Base-by-base conservation (phyloP, 2,329 filamentous ascomycete species). In the Beauveria asiatica region DNA sequence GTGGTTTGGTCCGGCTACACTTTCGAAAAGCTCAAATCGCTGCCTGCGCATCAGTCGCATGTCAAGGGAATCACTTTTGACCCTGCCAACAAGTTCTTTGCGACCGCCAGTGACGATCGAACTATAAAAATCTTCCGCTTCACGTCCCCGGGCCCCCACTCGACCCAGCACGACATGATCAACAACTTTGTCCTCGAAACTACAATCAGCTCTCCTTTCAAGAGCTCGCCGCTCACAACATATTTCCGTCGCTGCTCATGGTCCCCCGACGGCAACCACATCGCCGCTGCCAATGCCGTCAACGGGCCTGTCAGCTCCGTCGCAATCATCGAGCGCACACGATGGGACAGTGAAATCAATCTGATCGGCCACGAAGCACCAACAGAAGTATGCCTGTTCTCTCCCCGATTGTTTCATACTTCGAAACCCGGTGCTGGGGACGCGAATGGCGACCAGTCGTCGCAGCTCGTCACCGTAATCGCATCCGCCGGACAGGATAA, bases 1-100 rank as follows among this genome's bases (percentile, higher is more conserved):
- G 94, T 99, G 10, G 89, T 99, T 23, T 99, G 94, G 94, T 97
- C 93, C 1, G 95, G 94, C 1, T 89, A 95, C 74, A 97, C 92
- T 0, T 99, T 99, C 67, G 94, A 99, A 76, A 97, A 96, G 76
- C 82, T 99, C 65, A 97, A 97, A 81, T 93, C 91, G 3, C 78
- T 99, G 5, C 86, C 92, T 2, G 88, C 92, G 61, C 94, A 99
- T 74, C 91, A 96, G 72, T 97, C 92, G 72, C 95, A 97, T 72
- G 94, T 99, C 76, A 99, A 99, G 73, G 94, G 95, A 63, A 95
- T 99, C 68, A 96, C 93, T 0, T 99, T 99, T 70, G 94, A 99
- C 70, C 94, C 94, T 0, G 94, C 94, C 46, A 97, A 97, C 78
- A 99, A 97, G 72, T 99, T 96, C 78, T 99, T 99, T 74, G 94